Conservation (phyloP, 306 rosid species). For the Prunus armeniaca region DNA sequence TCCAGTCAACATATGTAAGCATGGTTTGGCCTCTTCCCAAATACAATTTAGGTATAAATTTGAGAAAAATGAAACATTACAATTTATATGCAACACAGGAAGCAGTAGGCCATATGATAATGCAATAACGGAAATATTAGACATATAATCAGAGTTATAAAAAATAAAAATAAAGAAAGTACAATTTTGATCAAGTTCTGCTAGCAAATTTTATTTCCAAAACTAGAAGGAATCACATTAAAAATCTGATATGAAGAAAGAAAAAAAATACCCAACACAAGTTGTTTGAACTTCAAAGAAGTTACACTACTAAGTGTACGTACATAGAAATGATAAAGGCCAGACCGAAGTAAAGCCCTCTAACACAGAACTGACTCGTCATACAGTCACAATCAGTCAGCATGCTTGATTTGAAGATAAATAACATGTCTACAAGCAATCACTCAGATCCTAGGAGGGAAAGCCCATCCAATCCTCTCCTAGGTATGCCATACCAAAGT, state of each 20-base stretch:
- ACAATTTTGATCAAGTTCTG: background rate
- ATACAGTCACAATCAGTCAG: background rate
- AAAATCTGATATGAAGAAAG: background rate
- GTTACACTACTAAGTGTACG: background rate
- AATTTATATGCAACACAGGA: background rate
- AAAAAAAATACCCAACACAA: too few species aligned
- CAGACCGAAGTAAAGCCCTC: background rate
- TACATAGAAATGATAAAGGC: background rate
- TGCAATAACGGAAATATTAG: background rate
- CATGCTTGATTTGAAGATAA: background rate
- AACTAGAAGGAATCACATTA: background rate
- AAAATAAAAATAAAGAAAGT: background rate
- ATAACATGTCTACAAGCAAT: background rate
- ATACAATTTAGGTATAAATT: background rate
- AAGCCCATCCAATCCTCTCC: constrained; percentile 10
- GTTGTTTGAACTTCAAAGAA: background rate
- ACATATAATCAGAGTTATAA: background rate
- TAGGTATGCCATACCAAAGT: background rate
- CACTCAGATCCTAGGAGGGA: constrained; percentile 5
- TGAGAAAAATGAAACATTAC: background rate
- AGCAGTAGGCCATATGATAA: background rate
- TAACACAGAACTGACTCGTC: background rate
- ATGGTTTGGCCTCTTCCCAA: background rate
- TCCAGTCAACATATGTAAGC: constrained; percentile 30
- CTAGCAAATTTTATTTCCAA: background rate